phyloP scores from a whole-genome alignment of 2,329 filamentous ascomycete genomes.

The Botrytis cinerea region DNA sequence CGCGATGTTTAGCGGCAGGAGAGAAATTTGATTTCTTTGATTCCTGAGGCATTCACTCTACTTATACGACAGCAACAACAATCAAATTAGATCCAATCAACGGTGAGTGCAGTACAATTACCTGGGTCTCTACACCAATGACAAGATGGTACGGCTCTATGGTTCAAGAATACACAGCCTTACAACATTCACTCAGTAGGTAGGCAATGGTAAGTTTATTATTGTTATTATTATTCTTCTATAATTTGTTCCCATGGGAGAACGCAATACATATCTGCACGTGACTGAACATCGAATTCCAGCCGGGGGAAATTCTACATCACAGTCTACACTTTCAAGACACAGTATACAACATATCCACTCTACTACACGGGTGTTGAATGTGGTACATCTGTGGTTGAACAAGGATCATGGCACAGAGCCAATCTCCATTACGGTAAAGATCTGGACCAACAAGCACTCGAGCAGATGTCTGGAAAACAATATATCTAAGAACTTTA shows the following conservation, averaged over 20 bases:
- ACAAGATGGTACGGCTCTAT: not conserved
- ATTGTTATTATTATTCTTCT: not conserved
- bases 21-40: not conserved
- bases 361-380: not conserved
- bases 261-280: not conserved
- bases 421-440: not conserved
- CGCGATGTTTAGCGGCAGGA: constrained; percentile 1
- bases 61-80: not conserved
- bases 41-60: not conserved
- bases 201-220: not conserved
- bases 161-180: not conserved
- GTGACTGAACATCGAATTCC: not conserved
- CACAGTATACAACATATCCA: not conserved
- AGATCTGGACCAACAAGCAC: not conserved
- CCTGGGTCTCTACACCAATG: not conserved
- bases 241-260: not conserved
- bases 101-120: not conserved
- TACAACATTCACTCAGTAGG: not conserved
- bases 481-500: not conserved
- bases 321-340: not conserved
- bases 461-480: not conserved
- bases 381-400: not conserved
- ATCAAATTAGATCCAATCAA: not conserved
- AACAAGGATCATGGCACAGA: not conserved
- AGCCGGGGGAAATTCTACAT: not conserved